Percentiles rank a stretch among this genome's conserved stretches.
phyloP scores from a whole-genome alignment of 225 moss, liverwort and hornwort species.

The Marchantia paleacea region DNA sequence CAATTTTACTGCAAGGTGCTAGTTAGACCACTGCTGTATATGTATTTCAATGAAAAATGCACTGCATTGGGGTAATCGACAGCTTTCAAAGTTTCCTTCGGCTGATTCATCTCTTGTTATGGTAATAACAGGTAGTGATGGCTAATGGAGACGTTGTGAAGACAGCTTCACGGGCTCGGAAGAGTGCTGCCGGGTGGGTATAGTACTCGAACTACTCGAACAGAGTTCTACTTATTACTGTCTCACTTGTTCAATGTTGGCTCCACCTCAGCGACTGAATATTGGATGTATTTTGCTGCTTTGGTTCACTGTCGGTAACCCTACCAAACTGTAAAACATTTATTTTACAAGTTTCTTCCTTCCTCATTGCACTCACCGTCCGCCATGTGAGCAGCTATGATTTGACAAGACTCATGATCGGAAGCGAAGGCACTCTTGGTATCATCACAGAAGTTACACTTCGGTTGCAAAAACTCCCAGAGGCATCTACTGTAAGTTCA shows the following conservation, averaged over 20 bases:
- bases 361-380: neutral
- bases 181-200: slow-evolving; percentile 90
- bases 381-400: slow-evolving; percentile 63
- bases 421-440: slow-evolving; percentile 97
- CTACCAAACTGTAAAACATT: neutral
- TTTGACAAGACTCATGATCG: slow-evolving; percentile 81
- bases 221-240: too few species aligned
- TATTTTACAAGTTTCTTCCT: neutral
- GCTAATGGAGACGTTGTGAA: slow-evolving; percentile 86
- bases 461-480: slow-evolving; percentile 87
- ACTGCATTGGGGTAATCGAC: neutral
- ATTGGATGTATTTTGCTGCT: neutral
- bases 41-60: neutral
- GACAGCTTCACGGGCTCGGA: slow-evolving; percentile 85
- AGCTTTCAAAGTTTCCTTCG: neutral
- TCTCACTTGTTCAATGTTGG: neutral
- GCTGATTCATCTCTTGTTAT: neutral
- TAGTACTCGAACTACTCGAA: neutral
- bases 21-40: neutral
- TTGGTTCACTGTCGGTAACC: neutral
- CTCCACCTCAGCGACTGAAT: neutral
- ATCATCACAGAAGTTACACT: slow-evolving; percentile 91
- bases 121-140: slow-evolving; percentile 63
- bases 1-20: neutral
- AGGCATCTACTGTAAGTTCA: slow-evolving; percentile 80